Evolutionary conservation across 202 grass and related monocot genomes (phyloP).

Genomic region (Miscanthus sacchariflorus): DNA sequence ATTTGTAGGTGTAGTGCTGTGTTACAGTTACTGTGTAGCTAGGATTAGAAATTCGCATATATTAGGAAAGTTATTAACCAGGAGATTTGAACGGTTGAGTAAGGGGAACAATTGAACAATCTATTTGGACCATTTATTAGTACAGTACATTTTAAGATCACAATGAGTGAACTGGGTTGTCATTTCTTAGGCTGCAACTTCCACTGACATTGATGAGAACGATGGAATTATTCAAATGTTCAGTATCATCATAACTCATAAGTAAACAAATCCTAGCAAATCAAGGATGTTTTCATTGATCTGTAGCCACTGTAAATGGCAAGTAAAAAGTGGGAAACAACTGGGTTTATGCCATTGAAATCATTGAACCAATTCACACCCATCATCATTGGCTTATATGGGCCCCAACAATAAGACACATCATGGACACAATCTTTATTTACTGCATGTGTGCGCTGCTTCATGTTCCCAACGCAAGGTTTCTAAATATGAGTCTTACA

Average conservation of each 20-base stretch:
- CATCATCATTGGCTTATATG: background rate
- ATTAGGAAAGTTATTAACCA: background rate
- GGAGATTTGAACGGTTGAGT: background rate
- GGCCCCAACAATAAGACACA: background rate
- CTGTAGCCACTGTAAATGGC: background rate
- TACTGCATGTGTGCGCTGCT: background rate
- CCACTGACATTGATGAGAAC: background rate
- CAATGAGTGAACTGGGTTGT: background rate
- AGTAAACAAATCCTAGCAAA: background rate
- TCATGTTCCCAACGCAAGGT: background rate
- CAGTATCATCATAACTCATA: conserved; percentile 21
- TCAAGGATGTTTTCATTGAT: background rate
- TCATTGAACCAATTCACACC: background rate
- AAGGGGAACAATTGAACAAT: background rate
- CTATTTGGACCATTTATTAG: background rate
- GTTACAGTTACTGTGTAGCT: background rate
- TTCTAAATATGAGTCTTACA: background rate
- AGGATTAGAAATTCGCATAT: background rate
- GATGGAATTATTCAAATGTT: background rate
- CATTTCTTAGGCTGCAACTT: background rate
- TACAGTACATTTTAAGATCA: background rate
- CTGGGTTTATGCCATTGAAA: background rate
- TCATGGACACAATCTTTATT: background rate
- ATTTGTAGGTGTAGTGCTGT: background rate
- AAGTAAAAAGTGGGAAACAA: background rate